Evolutionary conservation across 2,329 filamentous ascomycete species (phyloP).

Genomic region (Zymoseptoria passerinii): DNA sequence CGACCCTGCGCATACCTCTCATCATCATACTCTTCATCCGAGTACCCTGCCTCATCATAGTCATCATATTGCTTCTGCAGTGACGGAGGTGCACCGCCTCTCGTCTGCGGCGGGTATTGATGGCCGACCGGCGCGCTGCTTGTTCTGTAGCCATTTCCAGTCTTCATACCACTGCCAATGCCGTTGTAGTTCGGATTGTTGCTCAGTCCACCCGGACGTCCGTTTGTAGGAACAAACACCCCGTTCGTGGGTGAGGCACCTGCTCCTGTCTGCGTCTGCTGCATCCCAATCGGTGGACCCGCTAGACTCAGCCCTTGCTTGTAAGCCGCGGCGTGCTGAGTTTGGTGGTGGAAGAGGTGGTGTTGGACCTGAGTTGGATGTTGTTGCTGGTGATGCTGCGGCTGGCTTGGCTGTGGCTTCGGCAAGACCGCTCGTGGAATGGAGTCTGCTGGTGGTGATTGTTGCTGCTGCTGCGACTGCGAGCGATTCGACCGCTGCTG

Average conservation of each 20-base stretch:
- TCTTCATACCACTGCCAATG: constrained; percentile 5
- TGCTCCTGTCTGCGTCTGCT: constrained; percentile 1
- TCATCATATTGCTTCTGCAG: not conserved
- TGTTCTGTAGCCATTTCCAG: constrained; percentile 2
- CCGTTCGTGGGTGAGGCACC: not conserved
- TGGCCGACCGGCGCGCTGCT: constrained; percentile 2
- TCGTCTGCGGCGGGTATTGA: not conserved
- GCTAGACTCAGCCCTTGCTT: constrained; percentile 19
- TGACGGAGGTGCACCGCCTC: not conserved
- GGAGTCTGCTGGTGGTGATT: not conserved
- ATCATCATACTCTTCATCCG: constrained; percentile 22
- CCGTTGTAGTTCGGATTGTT: constrained; percentile 4
- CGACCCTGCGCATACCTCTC: constrained; percentile 6
- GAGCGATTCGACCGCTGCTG: not conserved
- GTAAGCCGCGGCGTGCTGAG: constrained; percentile 7
- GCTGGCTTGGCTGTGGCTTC: constrained; percentile 1
- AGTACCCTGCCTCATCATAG: constrained; percentile 9
- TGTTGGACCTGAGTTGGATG: not conserved
- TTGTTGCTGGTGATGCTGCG: not conserved
- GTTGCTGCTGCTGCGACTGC: not conserved
- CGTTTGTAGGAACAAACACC: constrained; percentile 10
- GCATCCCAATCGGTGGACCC: constrained; percentile 19
- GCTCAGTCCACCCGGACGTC: constrained; percentile 5
- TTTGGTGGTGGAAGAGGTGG: not conserved
- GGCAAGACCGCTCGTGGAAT: constrained; percentile 3